Conservation (phyloP, 495 filamentous ascomycete species). For the Xanthoparmelia taractica region DNA sequence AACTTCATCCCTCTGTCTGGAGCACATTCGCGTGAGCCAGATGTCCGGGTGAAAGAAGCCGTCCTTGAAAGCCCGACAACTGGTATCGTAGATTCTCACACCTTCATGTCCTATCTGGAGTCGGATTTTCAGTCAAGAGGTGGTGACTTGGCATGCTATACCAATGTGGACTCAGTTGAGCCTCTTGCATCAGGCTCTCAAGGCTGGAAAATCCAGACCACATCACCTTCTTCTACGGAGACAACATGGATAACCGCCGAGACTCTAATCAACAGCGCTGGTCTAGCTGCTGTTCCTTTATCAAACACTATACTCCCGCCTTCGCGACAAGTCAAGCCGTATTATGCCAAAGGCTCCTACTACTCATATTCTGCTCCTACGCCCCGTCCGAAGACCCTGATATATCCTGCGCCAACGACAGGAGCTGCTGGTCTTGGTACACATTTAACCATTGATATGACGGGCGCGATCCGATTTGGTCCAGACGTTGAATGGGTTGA, state of each 20-base stretch:
- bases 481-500: slow-evolving; percentile 93
- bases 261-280: slow-evolving; percentile 77
- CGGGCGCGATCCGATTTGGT: slow-evolving; percentile 79
- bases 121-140: slow-evolving; percentile 69
- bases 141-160: slow-evolving; percentile 61
- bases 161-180: slow-evolving; percentile 52
- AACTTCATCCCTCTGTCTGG: slow-evolving; percentile 56
- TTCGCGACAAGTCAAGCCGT: slow-evolving; percentile 49
- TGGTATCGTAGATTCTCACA: slow-evolving; percentile 85
- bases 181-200: slow-evolving; percentile 39
- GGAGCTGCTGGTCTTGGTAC: slow-evolving; percentile 83
- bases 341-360: slow-evolving; percentile 93
- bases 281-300: slow-evolving; percentile 64
- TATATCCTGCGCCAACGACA: slow-evolving; percentile 79
- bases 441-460: slow-evolving; percentile 86
- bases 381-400: slow-evolving; percentile 62
- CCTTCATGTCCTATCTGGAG: slow-evolving; percentile 70
- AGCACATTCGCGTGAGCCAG: slow-evolving; percentile 60
- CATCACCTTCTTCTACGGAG: slow-evolving; percentile 37
- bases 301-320: slow-evolving; percentile 74
- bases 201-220: slow-evolving; percentile 51
- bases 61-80: slow-evolving; percentile 76
- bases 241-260: slow-evolving; percentile 58
- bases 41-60: slow-evolving; percentile 59
- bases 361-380: slow-evolving; percentile 67